Evolutionary conservation across 495 filamentous ascomycete genomes (phyloP).

Genomic region (Clohesyomyces aquaticus): DNA sequence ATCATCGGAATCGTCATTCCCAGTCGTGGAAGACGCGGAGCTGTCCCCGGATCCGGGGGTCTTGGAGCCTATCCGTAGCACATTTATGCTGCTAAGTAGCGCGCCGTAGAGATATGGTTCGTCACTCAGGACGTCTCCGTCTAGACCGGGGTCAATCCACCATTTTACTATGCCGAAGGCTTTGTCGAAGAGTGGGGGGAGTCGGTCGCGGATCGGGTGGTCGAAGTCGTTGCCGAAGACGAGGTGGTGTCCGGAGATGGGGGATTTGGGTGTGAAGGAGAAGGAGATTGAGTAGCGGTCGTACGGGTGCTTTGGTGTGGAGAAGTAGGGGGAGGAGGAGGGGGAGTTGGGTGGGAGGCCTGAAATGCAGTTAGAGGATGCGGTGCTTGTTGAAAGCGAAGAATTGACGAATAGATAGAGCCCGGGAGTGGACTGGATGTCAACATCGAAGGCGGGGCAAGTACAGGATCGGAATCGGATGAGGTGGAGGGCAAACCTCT

Average conservation of each 20-base stretch:
- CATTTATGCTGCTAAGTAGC: slow-evolving; percentile 71
- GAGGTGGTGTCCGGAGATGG: slow-evolving; percentile 69
- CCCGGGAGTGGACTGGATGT: no score
- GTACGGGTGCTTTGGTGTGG: slow-evolving; percentile 63
- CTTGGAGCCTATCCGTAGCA: slow-evolving; percentile 66
- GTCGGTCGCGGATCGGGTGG: slow-evolving; percentile 75
- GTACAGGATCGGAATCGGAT: no score
- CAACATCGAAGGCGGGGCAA: no score
- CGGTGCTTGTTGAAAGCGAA: not conserved
- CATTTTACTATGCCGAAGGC: slow-evolving; percentile 84
- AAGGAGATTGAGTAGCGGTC: slow-evolving; percentile 85
- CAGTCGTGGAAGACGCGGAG: not conserved
- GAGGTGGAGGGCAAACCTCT: slow-evolving; percentile 49
- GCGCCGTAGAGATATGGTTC: slow-evolving; percentile 80
- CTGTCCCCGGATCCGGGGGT: not conserved
- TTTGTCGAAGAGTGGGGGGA: slow-evolving; percentile 81
- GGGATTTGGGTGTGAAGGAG: slow-evolving; percentile 66
- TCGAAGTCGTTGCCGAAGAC: slow-evolving; percentile 94
- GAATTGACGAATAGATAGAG: no score
- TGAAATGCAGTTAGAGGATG: slow-evolving; percentile 9
- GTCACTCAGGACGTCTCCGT: slow-evolving; percentile 84
- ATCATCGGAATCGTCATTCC: slow-evolving; percentile 16
- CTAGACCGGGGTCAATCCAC: slow-evolving; percentile 82
- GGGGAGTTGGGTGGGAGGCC: slow-evolving; percentile 43
- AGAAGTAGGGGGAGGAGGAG: slow-evolving; percentile 72